Base-by-base conservation (phyloP, 2,329 filamentous ascomycete species). In the Aspergillus quadrilineatus region DNA sequence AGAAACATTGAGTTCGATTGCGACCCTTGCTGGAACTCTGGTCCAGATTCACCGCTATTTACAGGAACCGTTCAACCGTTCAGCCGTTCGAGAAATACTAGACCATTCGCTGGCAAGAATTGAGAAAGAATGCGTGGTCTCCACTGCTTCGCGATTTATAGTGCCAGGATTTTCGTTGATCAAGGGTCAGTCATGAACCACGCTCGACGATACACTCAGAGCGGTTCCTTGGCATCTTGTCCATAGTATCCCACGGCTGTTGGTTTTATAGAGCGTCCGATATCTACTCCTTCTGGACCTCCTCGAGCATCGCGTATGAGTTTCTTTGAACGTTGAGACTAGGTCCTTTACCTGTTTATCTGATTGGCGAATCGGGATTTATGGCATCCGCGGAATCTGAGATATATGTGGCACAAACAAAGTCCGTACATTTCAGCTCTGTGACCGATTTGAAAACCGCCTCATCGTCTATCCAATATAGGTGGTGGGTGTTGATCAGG, bases 11-110 rank as follows among this genome's bases (percentile, higher is more conserved):
- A 22, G 9, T 28, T 42, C 47, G 42, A 50, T 51, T 47, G 53
- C 47, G 53, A 47, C 45, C 14, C 41, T 30, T 39, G 29, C 28
- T 17, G 22, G 9, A 26, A 5, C 34, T 37, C 12, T 14, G 8
- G 32, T 34, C 34, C 9, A n/a, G 41, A 15, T 50, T 37, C 47
- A 50, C 47, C 47, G 47, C 47, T 15, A 50, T 50, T 50, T 50
- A 17, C 34, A 37, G 22, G 37, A 12, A 17, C 4, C 9, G 26
- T 30, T 45, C 26, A n/a, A 30, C 4, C 6, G 15, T 30, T 45
- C 9, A 37, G 4, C 1, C 22, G 22, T 22, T 22, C 3, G 12
- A 14, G 34, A 9, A 5, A 37, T 37, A 14, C 34, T 37, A 9
- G 10, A 37, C 8, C 14, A 37, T 12, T 22, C 22, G 34, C 34